A percentile compares a stretch with the other conserved stretches of the same genome.
Evolutionary conservation across 495 filamentous ascomycete species (phyloP).

Genomic region (Xylaria castorea): DNA sequence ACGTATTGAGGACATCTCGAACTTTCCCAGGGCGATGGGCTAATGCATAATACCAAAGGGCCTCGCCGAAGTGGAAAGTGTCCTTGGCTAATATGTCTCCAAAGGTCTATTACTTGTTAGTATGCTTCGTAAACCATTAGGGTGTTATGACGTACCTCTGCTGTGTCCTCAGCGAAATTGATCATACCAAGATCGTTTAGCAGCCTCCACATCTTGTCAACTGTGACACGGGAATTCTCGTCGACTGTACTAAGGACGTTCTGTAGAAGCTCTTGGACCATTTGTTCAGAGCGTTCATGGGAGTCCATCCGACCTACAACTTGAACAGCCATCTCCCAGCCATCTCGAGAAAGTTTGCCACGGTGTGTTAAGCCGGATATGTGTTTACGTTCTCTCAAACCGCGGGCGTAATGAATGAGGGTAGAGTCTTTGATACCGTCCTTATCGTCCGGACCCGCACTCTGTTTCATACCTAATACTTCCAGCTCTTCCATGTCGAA

Average conservation of each 20-base stretch:
- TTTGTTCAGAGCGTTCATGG: constrained; percentile 64
- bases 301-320: constrained; percentile 78
- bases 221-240: constrained; percentile 66
- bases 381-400: constrained; percentile 53
- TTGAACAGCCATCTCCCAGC: constrained; percentile 86
- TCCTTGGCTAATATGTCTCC: constrained; percentile 71
- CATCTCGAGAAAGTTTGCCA: constrained; percentile 59
- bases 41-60: constrained; percentile 85
- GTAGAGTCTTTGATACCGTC: constrained; percentile 72
- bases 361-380: constrained; percentile 40
- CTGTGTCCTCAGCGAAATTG: constrained; percentile 71
- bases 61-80: constrained; percentile 76
- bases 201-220: constrained; percentile 76
- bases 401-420: constrained; percentile 73
- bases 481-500: constrained; percentile 64
- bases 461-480: constrained; percentile 56
- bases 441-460: constrained; percentile 50
- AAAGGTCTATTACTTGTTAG: constrained; percentile 65
- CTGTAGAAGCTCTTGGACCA: constrained; percentile 60
- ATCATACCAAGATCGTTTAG: constrained; percentile 74
- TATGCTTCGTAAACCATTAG: constrained; percentile 11
- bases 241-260: constrained; percentile 68
- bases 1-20: constrained; percentile 79
- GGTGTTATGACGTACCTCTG: constrained; percentile 67
- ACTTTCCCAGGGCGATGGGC: constrained; percentile 76